These are phyloP conservation scores for Achaetomiella virescens DNA, from an alignment of 495 filamentous ascomycete genomes.

Conservation along the genomic window DNA sequence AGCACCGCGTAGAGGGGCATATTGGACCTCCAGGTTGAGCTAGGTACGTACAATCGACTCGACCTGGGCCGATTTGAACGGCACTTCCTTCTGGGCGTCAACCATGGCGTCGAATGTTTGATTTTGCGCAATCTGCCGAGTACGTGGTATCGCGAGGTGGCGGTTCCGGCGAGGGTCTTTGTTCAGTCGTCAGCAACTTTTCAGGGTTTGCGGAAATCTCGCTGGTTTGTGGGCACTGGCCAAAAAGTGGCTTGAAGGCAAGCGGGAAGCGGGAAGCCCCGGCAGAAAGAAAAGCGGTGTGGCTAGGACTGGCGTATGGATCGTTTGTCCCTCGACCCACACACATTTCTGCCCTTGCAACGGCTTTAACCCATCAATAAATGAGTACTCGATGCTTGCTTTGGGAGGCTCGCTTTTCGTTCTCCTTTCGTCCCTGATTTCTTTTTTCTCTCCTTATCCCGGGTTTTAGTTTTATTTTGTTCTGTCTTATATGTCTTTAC, in stretches of 20 bases:
- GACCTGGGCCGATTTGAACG: conserved; percentile 74
- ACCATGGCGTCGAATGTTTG: conserved; percentile 31
- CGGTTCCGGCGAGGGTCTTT: conserved; percentile 6
- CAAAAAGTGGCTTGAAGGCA: conserved; percentile 12
- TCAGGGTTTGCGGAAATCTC: conserved; percentile 23
- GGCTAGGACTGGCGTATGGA: conserved; percentile 1
- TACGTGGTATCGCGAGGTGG: background rate
- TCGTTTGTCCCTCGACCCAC: background rate
- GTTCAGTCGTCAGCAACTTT: conserved; percentile 10
- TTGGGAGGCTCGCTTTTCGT: too few relatives aligned
- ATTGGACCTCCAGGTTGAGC: background rate
- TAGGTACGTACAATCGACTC: conserved; percentile 62
- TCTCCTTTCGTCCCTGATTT: too few relatives aligned
- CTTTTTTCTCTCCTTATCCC: too few relatives aligned
- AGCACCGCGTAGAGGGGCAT: conserved; percentile 22
- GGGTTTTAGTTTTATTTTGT: too few relatives aligned
- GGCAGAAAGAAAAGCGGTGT: conserved; percentile 1
- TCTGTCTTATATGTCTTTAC: too few relatives aligned
- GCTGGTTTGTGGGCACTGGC: conserved; percentile 32
- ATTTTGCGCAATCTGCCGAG: conserved; percentile 6
- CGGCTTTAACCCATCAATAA: too few relatives aligned
- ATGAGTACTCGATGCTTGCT: too few relatives aligned
- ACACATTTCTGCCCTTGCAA: too few relatives aligned
- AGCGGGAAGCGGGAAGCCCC: background rate
- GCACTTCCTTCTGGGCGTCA: conserved; percentile 50